Conservation (phyloP, 768 basidiomycete genomes). For the Galerina marginata region DNA sequence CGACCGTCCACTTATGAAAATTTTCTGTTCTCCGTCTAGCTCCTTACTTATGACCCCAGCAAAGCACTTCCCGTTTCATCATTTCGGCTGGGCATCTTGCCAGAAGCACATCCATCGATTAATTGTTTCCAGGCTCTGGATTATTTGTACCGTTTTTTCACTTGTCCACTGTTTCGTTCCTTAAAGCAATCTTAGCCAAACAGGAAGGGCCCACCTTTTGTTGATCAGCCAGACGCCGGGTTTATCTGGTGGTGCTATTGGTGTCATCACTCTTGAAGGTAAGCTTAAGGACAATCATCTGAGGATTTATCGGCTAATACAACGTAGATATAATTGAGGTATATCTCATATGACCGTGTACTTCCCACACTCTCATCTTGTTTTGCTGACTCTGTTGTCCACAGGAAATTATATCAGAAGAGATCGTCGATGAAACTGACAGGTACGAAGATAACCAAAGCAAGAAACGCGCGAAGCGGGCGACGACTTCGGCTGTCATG, state of each 20-base stretch:
- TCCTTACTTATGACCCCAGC: slow-evolving; percentile 90
- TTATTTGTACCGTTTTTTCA: slow-evolving; percentile 64
- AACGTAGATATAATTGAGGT: slow-evolving; percentile 75
- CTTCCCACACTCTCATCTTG: not conserved
- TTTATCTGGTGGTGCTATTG: slow-evolving; percentile 80
- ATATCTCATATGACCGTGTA: not conserved
- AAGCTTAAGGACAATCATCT: slow-evolving; percentile 8
- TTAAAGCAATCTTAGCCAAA: slow-evolving; percentile 63
- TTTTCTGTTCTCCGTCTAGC: slow-evolving; percentile 43
- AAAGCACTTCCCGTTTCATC: slow-evolving; percentile 72
- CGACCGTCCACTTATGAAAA: not conserved
- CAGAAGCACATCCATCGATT: slow-evolving; percentile 87
- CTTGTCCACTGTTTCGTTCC: not conserved
- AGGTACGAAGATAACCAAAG: slow-evolving; percentile 86
- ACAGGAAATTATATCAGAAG: slow-evolving; percentile 91
- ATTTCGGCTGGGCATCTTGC: slow-evolving; percentile 82
- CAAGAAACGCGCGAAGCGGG: slow-evolving; percentile 73
- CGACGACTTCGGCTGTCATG: slow-evolving; percentile 81
- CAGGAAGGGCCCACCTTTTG: slow-evolving; percentile 91
- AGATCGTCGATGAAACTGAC: slow-evolving; percentile 96
- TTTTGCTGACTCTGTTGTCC: not conserved
- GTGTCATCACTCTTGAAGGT: slow-evolving; percentile 91
- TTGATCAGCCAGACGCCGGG: slow-evolving; percentile 88
- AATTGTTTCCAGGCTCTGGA: slow-evolving; percentile 96
- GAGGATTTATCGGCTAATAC: not conserved